Base-by-base conservation (phyloP, 2,329 filamentous ascomycete genomes). In the Microsporum ferrugineum region DNA sequence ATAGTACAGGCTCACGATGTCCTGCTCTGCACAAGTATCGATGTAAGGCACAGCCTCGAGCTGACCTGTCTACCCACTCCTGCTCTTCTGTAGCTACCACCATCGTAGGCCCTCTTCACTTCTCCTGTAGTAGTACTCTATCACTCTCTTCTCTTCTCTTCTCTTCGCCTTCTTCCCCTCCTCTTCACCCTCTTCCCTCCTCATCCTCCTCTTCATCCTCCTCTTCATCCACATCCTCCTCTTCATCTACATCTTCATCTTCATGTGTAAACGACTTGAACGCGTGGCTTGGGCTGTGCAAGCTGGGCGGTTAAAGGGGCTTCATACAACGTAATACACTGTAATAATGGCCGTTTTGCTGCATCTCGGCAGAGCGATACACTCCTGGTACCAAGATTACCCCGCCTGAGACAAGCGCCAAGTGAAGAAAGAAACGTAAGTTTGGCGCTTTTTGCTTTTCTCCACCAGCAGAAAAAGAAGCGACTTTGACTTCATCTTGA, bases 401-500 rank as follows among this genome's bases (percentile, higher is more conserved):
- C 51, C 51, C 51, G 51, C 51, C 51, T 55, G 51, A 55, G 51
- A 55, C 51, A 53, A 29, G 17, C 49, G 49, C 49, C 49, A 53
- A 53, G 49, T 33, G 27, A 34, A 27, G 43, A 23, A 5, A 23
- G 6, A 47, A 23, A 17, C 10, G 23, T 10, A 47, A 7, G 14
- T 23, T 45, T 27, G 4, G 17, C 8, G 23, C n/a, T 57, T 38
- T 59, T 3, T 27, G 12, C 34, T 47, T 61, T 41, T 65, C 55
- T 72, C 70, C 17, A 23, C 17, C 17, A 23, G 17, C 17, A 23
- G 17, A 23, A 23, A 23, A 23, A 23, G 17, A 23, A 23, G 17
- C 17, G 72, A 76, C 76, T 31, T 57, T 33, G 3, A 57, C 31
- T 29, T 27, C 45, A 29, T 10, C 45, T 49, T 49, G 39, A 43